Conservation (phyloP, 139 green algal species). For the Tetradesmus obliquus region DNA sequence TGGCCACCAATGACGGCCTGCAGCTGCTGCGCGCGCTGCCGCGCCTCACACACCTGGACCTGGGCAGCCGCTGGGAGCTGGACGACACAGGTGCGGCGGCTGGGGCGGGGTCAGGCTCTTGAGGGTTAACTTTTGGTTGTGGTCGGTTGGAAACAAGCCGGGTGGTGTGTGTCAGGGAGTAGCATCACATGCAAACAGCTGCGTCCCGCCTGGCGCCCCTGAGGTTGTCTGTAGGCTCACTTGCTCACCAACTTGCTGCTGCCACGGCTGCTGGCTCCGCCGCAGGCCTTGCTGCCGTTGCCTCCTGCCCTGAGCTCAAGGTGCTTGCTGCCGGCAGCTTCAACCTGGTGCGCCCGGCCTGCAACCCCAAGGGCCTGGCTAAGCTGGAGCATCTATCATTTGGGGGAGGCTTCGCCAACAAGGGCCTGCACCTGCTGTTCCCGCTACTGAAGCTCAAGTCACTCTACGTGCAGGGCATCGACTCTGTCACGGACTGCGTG, state of each 20-base stretch:
- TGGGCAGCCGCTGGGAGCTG: slow-evolving; percentile 47
- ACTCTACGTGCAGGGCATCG: slow-evolving; percentile 31
- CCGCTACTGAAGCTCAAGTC: slow-evolving; percentile 28
- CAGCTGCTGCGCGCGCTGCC: slow-evolving; percentile 3
- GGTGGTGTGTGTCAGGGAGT: too few relatives aligned
- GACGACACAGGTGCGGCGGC: slow-evolving; percentile 15
- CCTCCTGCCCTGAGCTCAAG: slow-evolving; percentile 16
- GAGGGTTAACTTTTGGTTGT: too few relatives aligned
- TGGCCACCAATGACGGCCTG: slow-evolving; percentile 27
- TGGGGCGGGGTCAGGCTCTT: not conserved
- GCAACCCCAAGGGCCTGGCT: not conserved
- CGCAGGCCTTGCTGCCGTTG: slow-evolving; percentile 19
- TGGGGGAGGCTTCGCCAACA: slow-evolving; percentile 48
- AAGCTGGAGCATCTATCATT: slow-evolving; percentile 44
- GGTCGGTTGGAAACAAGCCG: too few relatives aligned
- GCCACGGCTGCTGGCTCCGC: not conserved
- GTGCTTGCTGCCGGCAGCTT: slow-evolving; percentile 38
- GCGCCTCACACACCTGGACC: slow-evolving; percentile 31
- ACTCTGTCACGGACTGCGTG: slow-evolving; percentile 43
- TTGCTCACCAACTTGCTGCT: not conserved
- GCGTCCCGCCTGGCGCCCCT: too few relatives aligned
- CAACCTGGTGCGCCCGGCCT: slow-evolving; percentile 30
- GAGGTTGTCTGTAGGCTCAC: not conserved
- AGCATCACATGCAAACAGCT: too few relatives aligned
- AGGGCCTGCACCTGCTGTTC: slow-evolving; percentile 45